phyloP scores from a whole-genome alignment of 2,329 filamentous ascomycete genomes.

The Aureobasidium sp. region DNA sequence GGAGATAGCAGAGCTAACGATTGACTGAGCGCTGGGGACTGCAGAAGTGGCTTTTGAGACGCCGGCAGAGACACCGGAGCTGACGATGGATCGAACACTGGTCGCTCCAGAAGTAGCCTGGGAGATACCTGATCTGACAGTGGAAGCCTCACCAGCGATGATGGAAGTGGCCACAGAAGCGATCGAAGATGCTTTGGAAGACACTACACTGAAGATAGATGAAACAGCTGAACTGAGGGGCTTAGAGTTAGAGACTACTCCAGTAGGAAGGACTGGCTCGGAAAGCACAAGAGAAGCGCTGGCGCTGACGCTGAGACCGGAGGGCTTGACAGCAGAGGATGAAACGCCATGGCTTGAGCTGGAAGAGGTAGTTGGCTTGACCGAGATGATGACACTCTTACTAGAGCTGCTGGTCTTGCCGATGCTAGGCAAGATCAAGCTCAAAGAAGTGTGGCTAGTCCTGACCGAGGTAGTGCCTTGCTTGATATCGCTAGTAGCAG shows the following conservation, averaged over 20 bases:
- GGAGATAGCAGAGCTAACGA: not conserved
- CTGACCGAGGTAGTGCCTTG: conserved; percentile 1
- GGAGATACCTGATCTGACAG: not conserved
- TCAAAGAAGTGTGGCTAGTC: not conserved
- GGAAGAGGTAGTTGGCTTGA: not conserved
- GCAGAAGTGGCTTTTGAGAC: not conserved
- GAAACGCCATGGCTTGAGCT: not conserved
- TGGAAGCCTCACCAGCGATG: not conserved
- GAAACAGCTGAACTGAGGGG: not conserved
- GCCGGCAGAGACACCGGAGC: not conserved
- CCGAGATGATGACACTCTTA: not conserved
- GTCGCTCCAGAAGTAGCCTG: not conserved
- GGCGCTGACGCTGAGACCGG: not conserved
- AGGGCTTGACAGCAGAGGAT: not conserved
- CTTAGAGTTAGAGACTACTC: not conserved
- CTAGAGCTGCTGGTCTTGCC: not conserved
- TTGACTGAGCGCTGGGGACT: no score
- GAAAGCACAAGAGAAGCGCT: not conserved
- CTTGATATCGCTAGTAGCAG: not conserved
- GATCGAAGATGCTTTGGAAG: not conserved
- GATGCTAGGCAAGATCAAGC: not conserved
- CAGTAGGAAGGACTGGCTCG: not conserved
- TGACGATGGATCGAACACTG: not conserved
- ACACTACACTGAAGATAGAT: not conserved
- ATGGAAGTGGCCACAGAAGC: not conserved